Conservation (phyloP, 2,329 filamentous ascomycete genomes). For the Celoporthe dispersa region DNA sequence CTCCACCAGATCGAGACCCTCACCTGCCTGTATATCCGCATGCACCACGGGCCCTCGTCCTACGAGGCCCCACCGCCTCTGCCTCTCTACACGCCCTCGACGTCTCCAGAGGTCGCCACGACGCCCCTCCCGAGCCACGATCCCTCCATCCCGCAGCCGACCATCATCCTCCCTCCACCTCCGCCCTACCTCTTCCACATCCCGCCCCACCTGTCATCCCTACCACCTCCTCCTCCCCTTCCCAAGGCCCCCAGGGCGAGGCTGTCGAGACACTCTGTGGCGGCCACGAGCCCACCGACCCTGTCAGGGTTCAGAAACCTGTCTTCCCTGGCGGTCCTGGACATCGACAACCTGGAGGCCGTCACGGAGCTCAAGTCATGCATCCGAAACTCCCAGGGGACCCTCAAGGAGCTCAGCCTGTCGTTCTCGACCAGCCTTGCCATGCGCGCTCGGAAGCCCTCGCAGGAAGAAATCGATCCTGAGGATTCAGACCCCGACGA, state of each 20-base stretch:
- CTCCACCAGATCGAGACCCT: constrained; percentile 59
- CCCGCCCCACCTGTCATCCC: constrained; percentile 33
- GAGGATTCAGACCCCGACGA: constrained; percentile 57
- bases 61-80: constrained; percentile 56
- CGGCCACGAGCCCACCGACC: constrained; percentile 51
- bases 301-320: constrained; percentile 62
- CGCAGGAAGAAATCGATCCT: constrained; percentile 41
- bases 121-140: constrained; percentile 28
- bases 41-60: constrained; percentile 61
- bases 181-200: constrained; percentile 33
- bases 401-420: constrained; percentile 58
- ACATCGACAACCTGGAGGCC: constrained; percentile 63
- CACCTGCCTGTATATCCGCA: constrained; percentile 59
- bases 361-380: constrained; percentile 60
- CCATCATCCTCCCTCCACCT: constrained; percentile 31
- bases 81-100: constrained; percentile 38
- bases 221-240: constrained; percentile 40
- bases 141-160: constrained; percentile 29
- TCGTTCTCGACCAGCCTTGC: constrained; percentile 63
- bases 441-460: constrained; percentile 48
- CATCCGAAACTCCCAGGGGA: constrained; percentile 57
- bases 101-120: constrained; percentile 28
- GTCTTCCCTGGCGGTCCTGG: constrained; percentile 57
- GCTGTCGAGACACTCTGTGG: constrained; percentile 38
- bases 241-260: constrained; percentile 44